Conservation (phyloP, 257 asterid species). For the Jasminum sambac region DNA sequence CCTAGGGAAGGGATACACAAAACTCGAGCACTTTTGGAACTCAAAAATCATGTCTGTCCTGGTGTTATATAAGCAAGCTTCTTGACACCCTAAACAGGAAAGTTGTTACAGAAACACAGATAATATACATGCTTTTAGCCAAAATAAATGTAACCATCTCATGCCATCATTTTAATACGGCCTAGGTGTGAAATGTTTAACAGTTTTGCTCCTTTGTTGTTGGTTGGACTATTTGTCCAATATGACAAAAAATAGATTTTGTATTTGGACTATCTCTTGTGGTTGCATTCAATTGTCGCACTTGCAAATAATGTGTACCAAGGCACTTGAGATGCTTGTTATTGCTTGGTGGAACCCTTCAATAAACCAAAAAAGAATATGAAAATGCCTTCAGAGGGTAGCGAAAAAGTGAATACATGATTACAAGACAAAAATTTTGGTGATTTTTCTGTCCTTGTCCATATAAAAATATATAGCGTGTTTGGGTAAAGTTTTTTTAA, state of each 20-base stretch:
- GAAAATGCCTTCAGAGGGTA: not conserved
- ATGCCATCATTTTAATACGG: not conserved
- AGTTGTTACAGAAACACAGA: not conserved
- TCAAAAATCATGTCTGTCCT: too few relatives aligned
- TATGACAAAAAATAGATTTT: too few relatives aligned
- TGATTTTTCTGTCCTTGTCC: not conserved
- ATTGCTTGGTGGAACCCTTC: too few relatives aligned
- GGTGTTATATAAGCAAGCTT: not conserved
- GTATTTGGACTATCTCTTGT: not conserved
- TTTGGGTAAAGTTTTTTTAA: too few relatives aligned
- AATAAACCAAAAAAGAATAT: too few relatives aligned
- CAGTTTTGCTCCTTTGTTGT: not conserved
- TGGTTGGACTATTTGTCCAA: not conserved
- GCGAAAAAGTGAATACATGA: not conserved
- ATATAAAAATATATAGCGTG: too few relatives aligned
- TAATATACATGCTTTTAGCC: not conserved
- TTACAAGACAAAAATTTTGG: not conserved
- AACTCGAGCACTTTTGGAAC: too few relatives aligned
- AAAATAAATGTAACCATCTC: not conserved
- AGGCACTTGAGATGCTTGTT: too few relatives aligned
- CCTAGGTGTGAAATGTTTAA: not conserved
- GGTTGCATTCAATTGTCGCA: not conserved
- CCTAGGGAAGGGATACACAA: too few relatives aligned
- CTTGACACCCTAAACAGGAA: not conserved
- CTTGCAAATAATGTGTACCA: not conserved